Conservation (phyloP, 768 basidiomycete species). For the Boletus tylopilopsis region DNA sequence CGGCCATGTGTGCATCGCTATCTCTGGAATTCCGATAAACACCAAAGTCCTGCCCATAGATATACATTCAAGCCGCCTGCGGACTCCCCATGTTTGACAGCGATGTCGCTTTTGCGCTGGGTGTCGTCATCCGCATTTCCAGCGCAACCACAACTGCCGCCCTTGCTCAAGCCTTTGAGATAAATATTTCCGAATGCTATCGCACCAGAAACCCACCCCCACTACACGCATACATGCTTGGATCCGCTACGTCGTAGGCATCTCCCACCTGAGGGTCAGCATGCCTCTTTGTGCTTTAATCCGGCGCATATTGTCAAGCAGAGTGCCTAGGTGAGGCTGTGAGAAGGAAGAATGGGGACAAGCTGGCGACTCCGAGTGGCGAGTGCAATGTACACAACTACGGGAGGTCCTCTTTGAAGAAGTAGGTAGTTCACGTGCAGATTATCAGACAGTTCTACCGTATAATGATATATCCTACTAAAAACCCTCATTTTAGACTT, state of each 20-base stretch:
- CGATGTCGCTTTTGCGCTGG: conserved; percentile 33
- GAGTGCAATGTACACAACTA: conserved; percentile 23
- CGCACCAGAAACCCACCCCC: conserved; percentile 31
- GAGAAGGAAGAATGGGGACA: conserved; percentile 26
- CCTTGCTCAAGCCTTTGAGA: conserved; percentile 31
- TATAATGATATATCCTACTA: too few species aligned
- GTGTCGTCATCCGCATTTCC: conserved; percentile 24
- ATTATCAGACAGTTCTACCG: too few species aligned
- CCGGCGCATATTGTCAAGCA: conserved; percentile 31
- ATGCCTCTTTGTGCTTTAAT: conserved; percentile 33
- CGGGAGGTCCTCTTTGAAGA: too few species aligned
- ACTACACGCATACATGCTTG: conserved; percentile 26
- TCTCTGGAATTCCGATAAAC: too few species aligned
- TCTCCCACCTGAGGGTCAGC: conserved; percentile 29
- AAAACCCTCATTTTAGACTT: too few species aligned
- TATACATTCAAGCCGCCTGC: conserved; percentile 14
- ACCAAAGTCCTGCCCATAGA: too few species aligned
- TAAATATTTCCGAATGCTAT: conserved; percentile 22
- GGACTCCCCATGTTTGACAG: conserved; percentile 27
- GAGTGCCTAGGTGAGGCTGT: conserved; percentile 30
- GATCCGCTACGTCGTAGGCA: conserved; percentile 26
- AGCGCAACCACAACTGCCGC: conserved; percentile 8
- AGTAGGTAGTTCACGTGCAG: too few species aligned
- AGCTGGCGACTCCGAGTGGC: too few species aligned
- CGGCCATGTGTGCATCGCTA: too few species aligned